Evolutionary conservation across 257 asterid genomes (phyloP), one percentile per base, ranked within the genome.

Genomic region (Voacanga thouarsii): DNA sequence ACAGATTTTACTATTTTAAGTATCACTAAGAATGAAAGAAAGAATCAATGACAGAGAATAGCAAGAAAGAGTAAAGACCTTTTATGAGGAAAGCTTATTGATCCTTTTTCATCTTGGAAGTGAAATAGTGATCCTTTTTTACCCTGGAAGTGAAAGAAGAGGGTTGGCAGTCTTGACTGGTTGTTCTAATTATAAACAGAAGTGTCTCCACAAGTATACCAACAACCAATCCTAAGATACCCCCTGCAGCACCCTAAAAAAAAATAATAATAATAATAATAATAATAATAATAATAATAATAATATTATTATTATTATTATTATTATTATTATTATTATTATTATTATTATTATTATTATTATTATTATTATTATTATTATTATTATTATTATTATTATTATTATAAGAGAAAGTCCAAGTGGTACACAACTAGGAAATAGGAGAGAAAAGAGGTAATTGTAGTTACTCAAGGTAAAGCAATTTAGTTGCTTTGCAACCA

Each of bases 141-240:
- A 43, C 47, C 65, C 72, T 43, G 9, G 89, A 75, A 33, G 77
- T 30, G 71, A 85, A 76, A 15, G 91, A 50, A 33, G 78, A 50
- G 59, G 84, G 30, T 75, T 64, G 85, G 12, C 76, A 85, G 60
- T 82, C 92, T 57, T 81, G 78, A 76, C 83, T 84, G 23, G 92
- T 83, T 18, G 89, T 83, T 84, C 92, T 83, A 45, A 94, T 80
- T 63, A 92, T 90, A 78, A 95, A 92, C 74, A 95, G 87, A 79
- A 95, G 90, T 4, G 95, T 92, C 88, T 96, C 99, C 1, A 96
- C 96, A 78, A 93, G 90, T 98, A 96, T 92, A 45, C 87, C 97
- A 1, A 72, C 79, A 78, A 96, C 97, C 88, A 96, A 87, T 65
- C 99, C 99, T 77, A 96, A 96, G 79, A 96, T 89, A 75, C 99